These are phyloP conservation scores for Apiotrichum brassicae DNA, from an alignment of 1,284 basidiomycete genomes.

Conservation along the genomic window DNA sequence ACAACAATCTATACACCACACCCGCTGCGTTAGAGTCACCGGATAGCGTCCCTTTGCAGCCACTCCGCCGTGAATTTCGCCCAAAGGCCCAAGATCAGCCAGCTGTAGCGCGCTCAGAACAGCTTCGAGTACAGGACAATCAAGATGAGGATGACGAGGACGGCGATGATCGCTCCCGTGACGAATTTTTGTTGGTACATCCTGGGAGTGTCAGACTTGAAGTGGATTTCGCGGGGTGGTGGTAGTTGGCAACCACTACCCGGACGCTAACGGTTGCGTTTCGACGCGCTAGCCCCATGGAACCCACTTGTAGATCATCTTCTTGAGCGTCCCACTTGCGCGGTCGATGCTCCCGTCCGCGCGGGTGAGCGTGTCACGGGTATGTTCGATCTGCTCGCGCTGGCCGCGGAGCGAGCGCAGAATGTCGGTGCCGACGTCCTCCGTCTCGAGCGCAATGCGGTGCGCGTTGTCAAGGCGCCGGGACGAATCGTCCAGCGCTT, in stretches of 20 bases:
- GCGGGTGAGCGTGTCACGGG: constrained; percentile 61
- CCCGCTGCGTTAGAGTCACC: no score
- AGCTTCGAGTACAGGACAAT: constrained; percentile 48
- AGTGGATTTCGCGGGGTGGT: no score
- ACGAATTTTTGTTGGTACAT: constrained; percentile 49
- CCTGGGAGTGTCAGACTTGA: constrained; percentile 18
- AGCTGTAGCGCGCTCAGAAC: no score
- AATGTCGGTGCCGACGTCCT: constrained; percentile 91
- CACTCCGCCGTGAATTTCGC: no score
- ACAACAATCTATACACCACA: no score
- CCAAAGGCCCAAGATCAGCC: no score
- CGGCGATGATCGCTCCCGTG: constrained; percentile 46
- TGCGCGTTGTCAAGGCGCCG: constrained; percentile 82
- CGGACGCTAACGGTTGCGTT: no score
- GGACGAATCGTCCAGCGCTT: constrained; percentile 68
- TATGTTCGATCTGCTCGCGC: constrained; percentile 91
- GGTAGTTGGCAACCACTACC: no score
- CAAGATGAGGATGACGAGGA: constrained; percentile 46
- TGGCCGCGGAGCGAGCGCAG: constrained; percentile 77
- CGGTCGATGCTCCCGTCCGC: constrained; percentile 56
- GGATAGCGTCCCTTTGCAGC: no score
- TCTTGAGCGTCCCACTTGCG: constrained; percentile 55
- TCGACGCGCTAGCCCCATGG: background rate
- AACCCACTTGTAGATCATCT: constrained; percentile 56
- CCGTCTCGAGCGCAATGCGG: constrained; percentile 89